phyloP scores from a whole-genome alignment of 768 basidiomycete species.

The Naganishia friedmannii region DNA sequence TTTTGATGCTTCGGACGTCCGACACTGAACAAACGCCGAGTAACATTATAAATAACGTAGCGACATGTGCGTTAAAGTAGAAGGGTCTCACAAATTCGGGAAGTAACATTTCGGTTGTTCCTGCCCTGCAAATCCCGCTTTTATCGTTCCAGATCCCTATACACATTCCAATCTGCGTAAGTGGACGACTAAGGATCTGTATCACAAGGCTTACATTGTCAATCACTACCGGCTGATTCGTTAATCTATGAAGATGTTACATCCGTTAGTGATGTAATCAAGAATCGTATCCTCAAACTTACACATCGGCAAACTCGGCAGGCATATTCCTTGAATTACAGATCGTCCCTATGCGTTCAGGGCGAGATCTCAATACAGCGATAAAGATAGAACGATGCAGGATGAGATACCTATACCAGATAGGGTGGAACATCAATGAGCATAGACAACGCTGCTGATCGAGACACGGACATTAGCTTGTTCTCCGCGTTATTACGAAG shows the following conservation, averaged over 20 bases:
- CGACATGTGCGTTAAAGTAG: not conserved
- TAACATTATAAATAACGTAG: constrained; percentile 29
- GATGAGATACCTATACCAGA: not conserved
- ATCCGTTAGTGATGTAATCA: not conserved
- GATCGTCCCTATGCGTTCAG: not conserved
- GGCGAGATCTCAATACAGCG: not conserved
- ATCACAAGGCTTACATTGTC: constrained; percentile 72
- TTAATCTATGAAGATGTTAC: constrained; percentile 56
- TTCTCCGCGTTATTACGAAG: constrained; percentile 6
- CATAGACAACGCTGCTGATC: not conserved
- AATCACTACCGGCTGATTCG: constrained; percentile 98
- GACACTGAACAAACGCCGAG: constrained; percentile 60
- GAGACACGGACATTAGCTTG: not conserved
- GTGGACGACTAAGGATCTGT: constrained; percentile 1
- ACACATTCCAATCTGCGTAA: not conserved
- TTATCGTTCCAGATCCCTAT: constrained; percentile 98
- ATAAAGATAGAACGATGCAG: not conserved
- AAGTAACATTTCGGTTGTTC: constrained; percentile 99
- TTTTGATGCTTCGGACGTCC: constrained; percentile 96
- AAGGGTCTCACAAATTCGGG: constrained; percentile 79
- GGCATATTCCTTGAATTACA: constrained; percentile 37
- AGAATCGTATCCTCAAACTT: constrained; percentile 25
- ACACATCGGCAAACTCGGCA: constrained; percentile 51
- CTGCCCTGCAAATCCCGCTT: constrained; percentile 97
- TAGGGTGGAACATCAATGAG: constrained; percentile 18